A percentile compares a stretch with the other conserved stretches of the same genome.
phyloP scores from a whole-genome alignment of 108 stramenopile genomes.

The Cyclotella kingstonii region DNA sequence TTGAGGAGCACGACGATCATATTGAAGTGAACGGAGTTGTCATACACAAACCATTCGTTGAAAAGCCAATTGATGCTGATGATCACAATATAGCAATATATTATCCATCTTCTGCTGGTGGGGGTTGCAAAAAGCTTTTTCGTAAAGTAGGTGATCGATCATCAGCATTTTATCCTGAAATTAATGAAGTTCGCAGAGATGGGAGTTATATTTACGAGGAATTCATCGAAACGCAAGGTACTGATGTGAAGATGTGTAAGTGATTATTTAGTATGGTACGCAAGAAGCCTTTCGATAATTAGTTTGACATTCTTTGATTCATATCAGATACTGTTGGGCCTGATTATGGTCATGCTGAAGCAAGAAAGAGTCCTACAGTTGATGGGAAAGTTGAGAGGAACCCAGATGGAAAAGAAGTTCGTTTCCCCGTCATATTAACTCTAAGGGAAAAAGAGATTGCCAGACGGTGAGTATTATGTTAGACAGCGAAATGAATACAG shows the following conservation, averaged over 20 bases:
- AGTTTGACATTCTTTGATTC: background rate
- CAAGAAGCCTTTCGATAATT: background rate
- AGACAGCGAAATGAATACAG: background rate
- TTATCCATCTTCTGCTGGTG: constrained; percentile 94
- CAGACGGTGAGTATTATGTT: constrained; percentile 24
- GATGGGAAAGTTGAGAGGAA: constrained; percentile 97
- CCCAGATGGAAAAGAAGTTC: constrained; percentile 92
- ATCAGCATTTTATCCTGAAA: constrained; percentile 91
- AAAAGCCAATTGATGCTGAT: constrained; percentile 98
- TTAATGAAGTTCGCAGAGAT: constrained; percentile 90
- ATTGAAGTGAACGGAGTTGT: constrained; percentile 91
- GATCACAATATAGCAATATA: constrained; percentile 97
- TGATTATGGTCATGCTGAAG: constrained; percentile 98
- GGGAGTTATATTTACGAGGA: constrained; percentile 96
- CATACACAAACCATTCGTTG: constrained; percentile 98
- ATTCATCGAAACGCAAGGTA: constrained; percentile 97
- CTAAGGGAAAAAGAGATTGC: constrained; percentile 95
- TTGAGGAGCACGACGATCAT: constrained; percentile 93
- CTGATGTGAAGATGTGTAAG: constrained; percentile 93
- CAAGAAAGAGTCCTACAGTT: constrained; percentile 93
- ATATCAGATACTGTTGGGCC: constrained; percentile 90
- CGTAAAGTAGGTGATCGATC: constrained; percentile 90
- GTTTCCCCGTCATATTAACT: constrained; percentile 95
- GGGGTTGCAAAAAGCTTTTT: constrained; percentile 97
- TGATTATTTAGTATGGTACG: background rate